Evolutionary conservation across 108 stramenopile species (phyloP), one percentile per base, ranked within the genome.

Genomic region (Pseudonitzschia multiseries): DNA sequence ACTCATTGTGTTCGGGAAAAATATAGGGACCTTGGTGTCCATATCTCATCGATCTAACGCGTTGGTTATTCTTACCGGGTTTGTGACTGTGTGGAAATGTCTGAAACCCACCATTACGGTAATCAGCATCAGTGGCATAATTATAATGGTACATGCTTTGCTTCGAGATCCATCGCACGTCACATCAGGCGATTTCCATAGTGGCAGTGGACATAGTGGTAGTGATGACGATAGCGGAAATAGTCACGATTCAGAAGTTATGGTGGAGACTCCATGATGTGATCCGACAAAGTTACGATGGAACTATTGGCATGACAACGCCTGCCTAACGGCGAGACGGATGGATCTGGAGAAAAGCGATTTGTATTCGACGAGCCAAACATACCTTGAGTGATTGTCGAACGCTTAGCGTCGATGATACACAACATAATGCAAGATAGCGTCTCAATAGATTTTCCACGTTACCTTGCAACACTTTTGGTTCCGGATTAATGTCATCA

Each of bases 131-230:
- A 87, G 88, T 60, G 86, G 87, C 4, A 24, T 84, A 0, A 44
- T 92, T 18, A 83, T 93, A 2, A 18, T 90, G 40, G 50, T 77
- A 51, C 94, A 95, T 82, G 91, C 94, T 5, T 63, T 87, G 15
- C 74, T 93, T 75, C 79, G 94, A 77, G 92, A 95, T 81, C 91
- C 94, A 14, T 81, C 85, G 36, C 89, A 93, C 64, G 74, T 95
- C 40, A 87, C 86, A 33, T 78, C 73, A 17, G 29, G 60, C 13
- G 57, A 62, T 17, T 48, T 40, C 13, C 9, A 5, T 0, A 31
- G 48, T 14, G 21, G 32, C 22, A 41, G 36, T n/a, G 31, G 33
- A 17, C 8, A 13, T 31, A 62, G 61, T 20, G 6, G 4, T 12
- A 62, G 61, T 40, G 79, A 79, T 57, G 73, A 74, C 36, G 69